Evolutionary conservation across 192 early-diverging fungal genomes (phyloP).

Genomic region (Allomyces javanicus): DNA sequence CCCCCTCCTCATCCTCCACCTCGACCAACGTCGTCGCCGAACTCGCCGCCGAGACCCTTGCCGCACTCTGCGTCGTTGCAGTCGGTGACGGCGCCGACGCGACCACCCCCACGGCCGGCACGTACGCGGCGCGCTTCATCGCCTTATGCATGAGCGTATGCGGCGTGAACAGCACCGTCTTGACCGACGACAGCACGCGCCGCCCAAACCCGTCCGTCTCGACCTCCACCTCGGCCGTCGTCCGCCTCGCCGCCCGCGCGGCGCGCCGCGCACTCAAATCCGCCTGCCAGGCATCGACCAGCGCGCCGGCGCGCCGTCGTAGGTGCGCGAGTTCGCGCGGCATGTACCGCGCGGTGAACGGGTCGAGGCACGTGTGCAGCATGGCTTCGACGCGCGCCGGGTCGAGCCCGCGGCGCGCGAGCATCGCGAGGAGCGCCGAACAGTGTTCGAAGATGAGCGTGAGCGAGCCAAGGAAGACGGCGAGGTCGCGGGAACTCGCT

Average conservation of each 20-base stretch:
- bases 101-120: too few relatives aligned
- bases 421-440: not conserved
- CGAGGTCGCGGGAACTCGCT: not conserved
- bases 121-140: too few relatives aligned
- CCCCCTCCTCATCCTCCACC: too few relatives aligned
- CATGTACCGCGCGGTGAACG: not conserved
- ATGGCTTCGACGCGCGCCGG: not conserved
- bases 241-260: not conserved
- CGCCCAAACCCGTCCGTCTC: not conserved
- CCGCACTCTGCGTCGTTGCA: too few relatives aligned
- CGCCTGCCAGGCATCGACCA: not conserved
- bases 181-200: not conserved
- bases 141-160: not conserved
- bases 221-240: not conserved
- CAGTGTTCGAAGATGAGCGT: not conserved
- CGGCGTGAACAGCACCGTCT: constrained; percentile 1
- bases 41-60: too few relatives aligned
- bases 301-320: not conserved
- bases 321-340: not conserved
- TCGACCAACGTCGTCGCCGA: too few relatives aligned
- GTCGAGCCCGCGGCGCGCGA: not conserved
- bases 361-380: not conserved
- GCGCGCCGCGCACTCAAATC: not conserved
- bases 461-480: not conserved
- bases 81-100: too few relatives aligned